These are phyloP conservation scores for Cystobasidium slooffiae DNA, from an alignment of 1,284 basidiomycete genomes.

Conservation along the genomic window DNA sequence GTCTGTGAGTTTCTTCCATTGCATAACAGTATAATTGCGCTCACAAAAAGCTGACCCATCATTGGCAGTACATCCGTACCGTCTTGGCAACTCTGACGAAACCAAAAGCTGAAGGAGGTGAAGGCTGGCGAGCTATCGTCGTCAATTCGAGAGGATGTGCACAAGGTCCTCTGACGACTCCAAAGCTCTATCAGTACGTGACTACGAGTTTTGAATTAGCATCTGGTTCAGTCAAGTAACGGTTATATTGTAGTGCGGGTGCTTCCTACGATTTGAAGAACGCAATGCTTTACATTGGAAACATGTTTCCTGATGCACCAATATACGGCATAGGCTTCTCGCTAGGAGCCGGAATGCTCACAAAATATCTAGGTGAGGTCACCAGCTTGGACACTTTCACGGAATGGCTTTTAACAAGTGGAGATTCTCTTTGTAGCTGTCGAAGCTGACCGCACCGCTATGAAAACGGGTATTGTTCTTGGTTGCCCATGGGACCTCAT, in stretches of 20 bases:
- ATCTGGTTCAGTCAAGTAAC: neutral
- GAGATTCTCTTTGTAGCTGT: constrained; percentile 55
- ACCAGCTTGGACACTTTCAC: neutral
- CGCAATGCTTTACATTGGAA: constrained; percentile 75
- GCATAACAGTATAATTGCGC: too few species aligned
- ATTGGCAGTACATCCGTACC: constrained; percentile 71
- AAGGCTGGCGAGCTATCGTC: constrained; percentile 85
- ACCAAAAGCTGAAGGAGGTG: constrained; percentile 71
- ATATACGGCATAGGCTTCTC: constrained; percentile 90
- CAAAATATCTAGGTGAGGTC: constrained; percentile 77
- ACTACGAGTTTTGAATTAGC: neutral
- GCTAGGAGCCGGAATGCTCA: constrained; percentile 87
- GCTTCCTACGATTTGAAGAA: constrained; percentile 84
- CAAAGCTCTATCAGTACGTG: constrained; percentile 47
- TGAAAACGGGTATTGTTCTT: constrained; percentile 75
- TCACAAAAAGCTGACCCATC: neutral
- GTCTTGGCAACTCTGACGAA: constrained; percentile 70
- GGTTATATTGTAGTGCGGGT: constrained; percentile 48
- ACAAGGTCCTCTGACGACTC: constrained; percentile 44
- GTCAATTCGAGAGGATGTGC: constrained; percentile 87
- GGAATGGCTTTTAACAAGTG: neutral
- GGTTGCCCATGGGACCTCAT: constrained; percentile 80
- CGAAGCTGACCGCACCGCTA: constrained; percentile 75
- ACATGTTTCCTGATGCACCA: constrained; percentile 76
- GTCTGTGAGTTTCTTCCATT: constrained; percentile 12